Evolutionary conservation across 2,329 filamentous ascomycete genomes (phyloP).

Genomic region (Neonectria hederae): DNA sequence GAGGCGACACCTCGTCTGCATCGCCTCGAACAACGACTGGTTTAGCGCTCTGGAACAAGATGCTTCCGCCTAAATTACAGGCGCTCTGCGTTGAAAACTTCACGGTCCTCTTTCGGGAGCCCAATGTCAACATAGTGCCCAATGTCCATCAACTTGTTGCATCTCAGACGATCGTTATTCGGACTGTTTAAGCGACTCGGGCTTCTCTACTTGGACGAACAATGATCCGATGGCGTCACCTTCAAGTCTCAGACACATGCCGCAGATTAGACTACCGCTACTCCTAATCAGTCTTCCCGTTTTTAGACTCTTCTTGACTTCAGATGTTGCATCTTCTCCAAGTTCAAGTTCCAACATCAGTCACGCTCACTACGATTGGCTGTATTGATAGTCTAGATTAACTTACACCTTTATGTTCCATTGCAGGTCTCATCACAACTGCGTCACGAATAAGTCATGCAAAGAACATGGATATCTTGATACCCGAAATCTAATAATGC

Average conservation of each 20-base stretch:
- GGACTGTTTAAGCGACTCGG: background rate
- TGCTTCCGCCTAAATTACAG: background rate
- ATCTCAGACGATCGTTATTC: background rate
- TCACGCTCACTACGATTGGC: background rate
- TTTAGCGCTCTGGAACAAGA: background rate
- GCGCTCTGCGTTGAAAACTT: background rate
- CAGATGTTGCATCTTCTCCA: background rate
- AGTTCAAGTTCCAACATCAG: background rate
- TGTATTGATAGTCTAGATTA: background rate
- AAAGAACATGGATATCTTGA: slow-evolving; percentile 19
- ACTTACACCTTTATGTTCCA: no score
- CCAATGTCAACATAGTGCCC: background rate
- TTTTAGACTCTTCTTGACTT: background rate
- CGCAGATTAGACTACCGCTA: background rate
- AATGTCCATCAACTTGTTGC: background rate
- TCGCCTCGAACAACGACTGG: slow-evolving; percentile 23
- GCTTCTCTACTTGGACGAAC: background rate
- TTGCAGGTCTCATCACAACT: background rate
- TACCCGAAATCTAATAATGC: slow-evolving; percentile 24
- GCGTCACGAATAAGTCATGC: background rate
- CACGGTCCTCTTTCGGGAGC: slow-evolving; percentile 15
- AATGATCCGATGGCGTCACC: background rate
- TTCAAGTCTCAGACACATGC: background rate
- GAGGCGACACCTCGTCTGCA: slow-evolving; percentile 12
- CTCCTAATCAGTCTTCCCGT: background rate